Base-by-base conservation (phyloP, 805 yeast species). In the Metschnikowia continentalis region DNA sequence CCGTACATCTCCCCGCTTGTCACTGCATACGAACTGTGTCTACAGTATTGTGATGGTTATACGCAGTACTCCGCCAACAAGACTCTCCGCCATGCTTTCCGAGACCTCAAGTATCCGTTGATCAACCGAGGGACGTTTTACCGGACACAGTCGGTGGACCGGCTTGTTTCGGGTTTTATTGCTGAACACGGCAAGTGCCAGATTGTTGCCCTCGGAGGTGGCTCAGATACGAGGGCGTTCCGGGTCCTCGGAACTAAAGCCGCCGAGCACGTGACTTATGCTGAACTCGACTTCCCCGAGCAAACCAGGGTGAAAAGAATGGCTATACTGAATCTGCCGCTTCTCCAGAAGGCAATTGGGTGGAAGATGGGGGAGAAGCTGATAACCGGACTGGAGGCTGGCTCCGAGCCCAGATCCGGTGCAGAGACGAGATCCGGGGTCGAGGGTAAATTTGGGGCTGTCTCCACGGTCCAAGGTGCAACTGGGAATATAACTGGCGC, bases 141-240 rank as follows among this genome's bases (percentile, higher is more conserved):
- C 19, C 68, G 92, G 35, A 82, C 88, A 0, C 63, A 59, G 15
- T 65, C 81, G 15, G 78, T 86, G 26, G 82, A 84, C 59, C 19
- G 59, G 6, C 66, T 80, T 0, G 65, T 83, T 2, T 63, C 72
- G 2, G 58, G 63, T 19, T 83, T 82, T 54, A 43, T 82, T 2
- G 42, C 32, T 32, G 54, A 55, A 3, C 62, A 69, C 50, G 53
- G 49, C 42, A 41, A 48, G 19, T 66, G 79, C 42, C 85, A 86
- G 61, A 76, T 87, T 14, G 68, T 88, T 1, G 84, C 90, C 0
- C 62, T 87, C n/a, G 95, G 95, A 0, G 84, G 91, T 2, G 95
- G 95, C 5, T 84, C 88, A 14, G 95, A 88, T 59, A 85, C 94
- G 0, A 63, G 92, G 48, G 76, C 79, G 14, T 86, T 87, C 61